A percentile compares a stretch with the other conserved stretches of the same genome.
Evolutionary conservation across 495 filamentous ascomycete species (phyloP).

Genomic region (Aspergillus mulundensis): DNA sequence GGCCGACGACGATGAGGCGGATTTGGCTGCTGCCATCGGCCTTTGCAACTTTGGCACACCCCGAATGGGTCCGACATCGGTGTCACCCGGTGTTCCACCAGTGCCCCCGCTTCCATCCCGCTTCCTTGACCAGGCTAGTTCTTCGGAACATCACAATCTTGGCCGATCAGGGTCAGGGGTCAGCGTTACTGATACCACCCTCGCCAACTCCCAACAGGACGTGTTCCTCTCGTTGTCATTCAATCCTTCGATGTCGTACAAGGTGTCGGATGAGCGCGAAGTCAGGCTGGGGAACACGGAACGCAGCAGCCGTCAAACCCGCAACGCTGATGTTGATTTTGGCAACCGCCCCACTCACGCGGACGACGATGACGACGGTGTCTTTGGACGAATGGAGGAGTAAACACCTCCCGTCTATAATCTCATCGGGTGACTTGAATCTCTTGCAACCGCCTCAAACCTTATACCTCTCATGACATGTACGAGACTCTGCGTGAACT

Average conservation of each 20-base stretch:
- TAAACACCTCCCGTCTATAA: slow-evolving; percentile 34
- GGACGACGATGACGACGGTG: slow-evolving; percentile 90
- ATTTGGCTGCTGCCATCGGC: slow-evolving; percentile 84
- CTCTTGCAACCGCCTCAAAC: slow-evolving; percentile 13
- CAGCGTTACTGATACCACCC: slow-evolving; percentile 44
- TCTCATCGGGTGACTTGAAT: not conserved
- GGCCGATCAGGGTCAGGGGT: slow-evolving; percentile 20
- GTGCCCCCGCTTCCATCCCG: slow-evolving; percentile 76
- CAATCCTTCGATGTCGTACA: slow-evolving; percentile 47
- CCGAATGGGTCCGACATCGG: slow-evolving; percentile 61
- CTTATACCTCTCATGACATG: slow-evolving; percentile 33
- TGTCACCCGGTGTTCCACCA: slow-evolving; percentile 75
- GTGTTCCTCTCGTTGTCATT: slow-evolving; percentile 39
- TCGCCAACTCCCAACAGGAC: slow-evolving; percentile 33
- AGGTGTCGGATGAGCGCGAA: slow-evolving; percentile 46
- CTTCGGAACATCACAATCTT: slow-evolving; percentile 25
- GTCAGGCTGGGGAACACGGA: slow-evolving; percentile 35
- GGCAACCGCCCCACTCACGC: slow-evolving; percentile 60
- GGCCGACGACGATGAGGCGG: slow-evolving; percentile 57
- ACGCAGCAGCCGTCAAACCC: slow-evolving; percentile 45
- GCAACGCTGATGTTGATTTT: slow-evolving; percentile 75
- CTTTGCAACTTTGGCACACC: slow-evolving; percentile 88
- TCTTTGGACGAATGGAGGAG: slow-evolving; percentile 96
- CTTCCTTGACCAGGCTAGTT: slow-evolving; percentile 36
- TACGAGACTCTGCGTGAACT: slow-evolving; percentile 43